Conservation (phyloP, 2,329 filamentous ascomycete genomes). For the Coniochaeta sp. region DNA sequence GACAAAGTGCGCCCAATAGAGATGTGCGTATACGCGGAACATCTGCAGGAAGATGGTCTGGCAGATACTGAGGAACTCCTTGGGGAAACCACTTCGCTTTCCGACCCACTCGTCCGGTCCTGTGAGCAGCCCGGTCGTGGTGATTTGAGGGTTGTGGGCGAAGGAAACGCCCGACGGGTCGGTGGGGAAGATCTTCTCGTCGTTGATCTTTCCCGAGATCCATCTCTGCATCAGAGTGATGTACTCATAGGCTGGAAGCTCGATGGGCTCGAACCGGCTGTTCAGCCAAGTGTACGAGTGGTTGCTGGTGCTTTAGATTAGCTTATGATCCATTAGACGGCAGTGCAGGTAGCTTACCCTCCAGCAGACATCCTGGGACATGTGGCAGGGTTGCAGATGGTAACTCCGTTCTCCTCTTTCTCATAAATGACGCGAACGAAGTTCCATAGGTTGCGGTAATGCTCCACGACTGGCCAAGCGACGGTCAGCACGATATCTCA, state of each 20-base stretch:
- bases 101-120: slow-evolving; percentile 63
- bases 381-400: slow-evolving; percentile 68
- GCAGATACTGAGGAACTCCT: slow-evolving; percentile 70
- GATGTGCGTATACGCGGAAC: slow-evolving; percentile 83
- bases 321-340: not conserved
- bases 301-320: slow-evolving; percentile 37
- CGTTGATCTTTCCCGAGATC: slow-evolving; percentile 78
- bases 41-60: slow-evolving; percentile 81
- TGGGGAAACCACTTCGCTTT: slow-evolving; percentile 73
- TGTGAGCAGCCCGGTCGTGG: slow-evolving; percentile 36
- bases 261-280: slow-evolving; percentile 65
- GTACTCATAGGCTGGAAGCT: slow-evolving; percentile 74
- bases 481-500: slow-evolving; percentile 12
- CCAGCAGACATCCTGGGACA: slow-evolving; percentile 85
- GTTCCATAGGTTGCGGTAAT: slow-evolving; percentile 72
- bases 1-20: slow-evolving; percentile 79
- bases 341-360: slow-evolving; percentile 46
- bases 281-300: slow-evolving; percentile 84
- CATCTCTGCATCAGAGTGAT: slow-evolving; percentile 80
- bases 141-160: slow-evolving; percentile 41
- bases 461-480: slow-evolving; percentile 60
- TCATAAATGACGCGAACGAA: slow-evolving; percentile 76
- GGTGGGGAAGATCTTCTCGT: slow-evolving; percentile 71
- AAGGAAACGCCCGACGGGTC: slow-evolving; percentile 55
- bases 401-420: slow-evolving; percentile 59